phyloP scores from a whole-genome alignment of 2,329 filamentous ascomycete genomes.

The Ophiostoma fasciatum region DNA sequence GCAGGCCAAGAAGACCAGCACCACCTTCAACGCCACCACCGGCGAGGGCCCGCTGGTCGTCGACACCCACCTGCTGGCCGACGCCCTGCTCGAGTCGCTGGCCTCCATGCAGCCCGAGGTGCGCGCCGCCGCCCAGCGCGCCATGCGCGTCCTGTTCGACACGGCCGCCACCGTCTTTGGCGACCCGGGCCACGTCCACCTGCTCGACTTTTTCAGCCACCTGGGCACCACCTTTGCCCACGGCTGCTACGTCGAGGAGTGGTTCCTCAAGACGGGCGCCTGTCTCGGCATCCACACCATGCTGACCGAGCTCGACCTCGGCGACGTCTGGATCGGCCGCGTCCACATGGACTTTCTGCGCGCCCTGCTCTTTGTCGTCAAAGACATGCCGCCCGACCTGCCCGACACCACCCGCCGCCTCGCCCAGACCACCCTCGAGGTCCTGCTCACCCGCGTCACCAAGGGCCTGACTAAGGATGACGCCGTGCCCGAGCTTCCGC shows the following conservation, averaged over 20 bases:
- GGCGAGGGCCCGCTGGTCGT: conserved; percentile 81
- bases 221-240: conserved; percentile 79
- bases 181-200: conserved; percentile 52
- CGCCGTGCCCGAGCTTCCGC: conserved; percentile 14
- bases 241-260: conserved; percentile 93
- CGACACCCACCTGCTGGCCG: conserved; percentile 73
- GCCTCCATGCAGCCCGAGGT: conserved; percentile 72
- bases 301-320: conserved; percentile 70
- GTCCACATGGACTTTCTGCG: conserved; percentile 80
- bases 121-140: conserved; percentile 66
- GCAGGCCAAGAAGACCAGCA: conserved; percentile 60
- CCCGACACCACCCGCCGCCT: conserved; percentile 76
- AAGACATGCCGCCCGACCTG: conserved; percentile 90
- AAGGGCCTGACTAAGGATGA: conserved; percentile 72
- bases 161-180: conserved; percentile 69
- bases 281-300: conserved; percentile 81
- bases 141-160: conserved; percentile 64
- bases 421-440: conserved; percentile 69
- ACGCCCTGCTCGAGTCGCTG: conserved; percentile 80
- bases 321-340: conserved; percentile 66
- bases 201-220: conserved; percentile 71
- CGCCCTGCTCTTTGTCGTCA: conserved; percentile 92
- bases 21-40: conserved; percentile 68
- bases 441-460: conserved; percentile 64
- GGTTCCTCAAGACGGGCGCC: conserved; percentile 94